phyloP scores from a whole-genome alignment of 2,329 filamentous ascomycete species.

The Diaporthe citrichinensis region DNA sequence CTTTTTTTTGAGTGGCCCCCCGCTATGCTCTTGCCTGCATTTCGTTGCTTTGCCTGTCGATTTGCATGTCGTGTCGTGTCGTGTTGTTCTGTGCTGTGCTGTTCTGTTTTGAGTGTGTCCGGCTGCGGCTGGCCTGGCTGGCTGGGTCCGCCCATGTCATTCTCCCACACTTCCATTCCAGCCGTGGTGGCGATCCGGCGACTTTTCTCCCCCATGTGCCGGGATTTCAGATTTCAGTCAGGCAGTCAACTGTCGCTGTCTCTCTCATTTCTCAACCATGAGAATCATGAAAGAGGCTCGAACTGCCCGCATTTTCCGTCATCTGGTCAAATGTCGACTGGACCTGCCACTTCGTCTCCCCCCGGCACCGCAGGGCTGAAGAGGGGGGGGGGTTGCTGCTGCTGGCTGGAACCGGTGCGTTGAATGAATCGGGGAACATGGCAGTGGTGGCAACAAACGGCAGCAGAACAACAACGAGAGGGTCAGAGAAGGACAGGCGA shows the following conservation, averaged over 20 bases:
- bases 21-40: slow-evolving; percentile 13
- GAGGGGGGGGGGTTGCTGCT: neutral
- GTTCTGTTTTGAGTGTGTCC: neutral
- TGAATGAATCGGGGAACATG: slow-evolving; percentile 13
- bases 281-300: neutral
- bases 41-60: slow-evolving; percentile 24
- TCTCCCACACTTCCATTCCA: slow-evolving; percentile 12
- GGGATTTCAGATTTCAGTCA: neutral
- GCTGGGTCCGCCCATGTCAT: slow-evolving; percentile 11
- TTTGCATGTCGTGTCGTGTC: neutral
- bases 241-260: neutral
- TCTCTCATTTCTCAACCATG: neutral
- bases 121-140: neutral
- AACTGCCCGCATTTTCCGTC: neutral
- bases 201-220: neutral
- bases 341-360: neutral
- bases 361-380: slow-evolving; percentile 8
- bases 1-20: neutral
- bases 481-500: slow-evolving; percentile 36
- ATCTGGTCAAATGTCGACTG: neutral
- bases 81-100: neutral
- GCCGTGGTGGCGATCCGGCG: neutral
- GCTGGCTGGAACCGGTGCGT: slow-evolving; percentile 1
- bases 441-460: slow-evolving; percentile 22
- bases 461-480: slow-evolving; percentile 23